These are phyloP conservation scores for Melocanna baccifera DNA, from an alignment of 176 grass and related monocot genomes.

Conservation along the genomic window DNA sequence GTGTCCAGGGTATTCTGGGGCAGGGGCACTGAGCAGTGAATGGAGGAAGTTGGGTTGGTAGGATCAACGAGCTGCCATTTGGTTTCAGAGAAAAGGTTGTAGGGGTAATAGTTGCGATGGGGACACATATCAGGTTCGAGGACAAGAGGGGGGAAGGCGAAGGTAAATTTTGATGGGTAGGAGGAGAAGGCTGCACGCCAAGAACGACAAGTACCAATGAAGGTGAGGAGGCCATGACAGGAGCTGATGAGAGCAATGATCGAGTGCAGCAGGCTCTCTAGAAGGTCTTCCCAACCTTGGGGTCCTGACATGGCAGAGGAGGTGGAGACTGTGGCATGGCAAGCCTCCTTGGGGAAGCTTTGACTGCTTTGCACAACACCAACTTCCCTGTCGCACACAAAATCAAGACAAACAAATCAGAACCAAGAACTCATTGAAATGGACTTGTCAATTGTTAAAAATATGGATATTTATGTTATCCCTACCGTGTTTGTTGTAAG, in stretches of 20 bases:
- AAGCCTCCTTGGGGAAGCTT: too few relatives aligned
- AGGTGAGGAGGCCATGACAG: constrained; percentile 8
- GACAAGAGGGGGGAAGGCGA: background rate
- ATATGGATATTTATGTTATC: too few relatives aligned
- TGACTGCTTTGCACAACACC: too few relatives aligned
- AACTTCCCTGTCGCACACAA: too few relatives aligned
- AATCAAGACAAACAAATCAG: too few relatives aligned
- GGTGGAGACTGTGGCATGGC: background rate
- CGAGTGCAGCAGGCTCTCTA: background rate
- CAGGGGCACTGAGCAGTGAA: background rate
- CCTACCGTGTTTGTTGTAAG: too few relatives aligned
- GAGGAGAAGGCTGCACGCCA: constrained; percentile 7
- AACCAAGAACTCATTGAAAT: too few relatives aligned
- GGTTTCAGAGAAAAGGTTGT: too few relatives aligned
- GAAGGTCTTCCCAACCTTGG: constrained; percentile 13
- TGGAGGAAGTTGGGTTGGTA: background rate
- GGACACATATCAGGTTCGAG: background rate
- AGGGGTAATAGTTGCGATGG: too few relatives aligned
- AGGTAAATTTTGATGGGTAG: background rate
- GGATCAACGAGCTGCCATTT: background rate
- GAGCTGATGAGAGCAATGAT: constrained; percentile 1
- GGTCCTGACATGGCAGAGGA: background rate
- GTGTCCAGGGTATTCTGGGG: background rate
- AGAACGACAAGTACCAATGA: constrained; percentile 4
- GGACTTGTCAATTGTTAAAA: too few relatives aligned